These are phyloP conservation scores for Curvularia spicifera DNA, from an alignment of 2,329 filamentous ascomycete genomes.

Conservation along the genomic window DNA sequence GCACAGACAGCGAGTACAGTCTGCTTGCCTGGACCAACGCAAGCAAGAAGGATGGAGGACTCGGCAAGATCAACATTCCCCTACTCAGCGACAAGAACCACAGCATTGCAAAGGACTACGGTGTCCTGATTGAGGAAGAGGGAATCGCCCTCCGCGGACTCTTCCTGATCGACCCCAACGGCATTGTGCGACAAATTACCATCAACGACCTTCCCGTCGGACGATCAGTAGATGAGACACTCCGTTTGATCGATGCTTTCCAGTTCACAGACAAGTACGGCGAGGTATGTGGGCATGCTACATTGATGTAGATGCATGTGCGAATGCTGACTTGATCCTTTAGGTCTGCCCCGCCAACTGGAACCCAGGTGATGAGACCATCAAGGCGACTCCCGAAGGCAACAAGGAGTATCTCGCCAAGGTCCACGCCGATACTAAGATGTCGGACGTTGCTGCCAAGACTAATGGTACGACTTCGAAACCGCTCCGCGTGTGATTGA, in stretches of 20 bases:
- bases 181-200: conserved; percentile 66
- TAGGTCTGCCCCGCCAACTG: conserved; percentile 53
- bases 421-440: conserved; percentile 45
- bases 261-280: conserved; percentile 54
- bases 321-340: conserved; percentile 6
- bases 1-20: conserved; percentile 67
- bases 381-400: conserved; percentile 51
- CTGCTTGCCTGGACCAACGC: conserved; percentile 65
- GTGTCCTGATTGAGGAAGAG: conserved; percentile 68
- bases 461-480: conserved; percentile 37
- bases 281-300: conserved; percentile 33
- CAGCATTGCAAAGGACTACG: conserved; percentile 66
- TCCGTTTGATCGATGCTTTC: conserved; percentile 62
- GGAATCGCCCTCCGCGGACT: conserved; percentile 68
- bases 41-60: conserved; percentile 65
- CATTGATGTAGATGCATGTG: neutral
- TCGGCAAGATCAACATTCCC: conserved; percentile 66
- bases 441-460: conserved; percentile 35
- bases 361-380: conserved; percentile 50
- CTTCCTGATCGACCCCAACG: conserved; percentile 71
- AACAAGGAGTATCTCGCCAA: conserved; percentile 50
- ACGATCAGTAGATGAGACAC: conserved; percentile 68
- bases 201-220: conserved; percentile 71
- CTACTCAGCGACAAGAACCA: conserved; percentile 68
- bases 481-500: conserved; percentile 1